Base-by-base conservation (phyloP, 805 yeast species). In the Metschnikowia reukaufii region DNA sequence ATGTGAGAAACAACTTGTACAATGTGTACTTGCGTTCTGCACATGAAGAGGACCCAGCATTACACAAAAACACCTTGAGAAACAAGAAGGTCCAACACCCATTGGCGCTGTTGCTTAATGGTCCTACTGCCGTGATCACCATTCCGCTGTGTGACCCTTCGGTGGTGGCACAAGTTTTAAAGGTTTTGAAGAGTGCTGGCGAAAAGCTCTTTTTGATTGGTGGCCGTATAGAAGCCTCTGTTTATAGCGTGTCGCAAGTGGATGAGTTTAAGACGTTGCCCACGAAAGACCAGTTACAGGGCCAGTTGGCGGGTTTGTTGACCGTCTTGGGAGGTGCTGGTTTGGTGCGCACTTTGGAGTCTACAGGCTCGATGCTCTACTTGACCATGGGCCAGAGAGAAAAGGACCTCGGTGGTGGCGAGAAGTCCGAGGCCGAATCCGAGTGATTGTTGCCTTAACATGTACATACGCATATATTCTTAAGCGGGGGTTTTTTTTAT, bases 261-360 rank as follows among this genome's bases (percentile, higher is more conserved):
- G 72, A 78, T 36, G 57, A 73, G 52, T 86, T 88, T 73, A 86
- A 88, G 70, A 81, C 78, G 31, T 76, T 94, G 60, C 94, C 96
- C 36, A 67, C 82, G 4, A 73, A 83, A 61, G 81, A 78, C 36
- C 82, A 83, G 55, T 71, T 92, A 56, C 94, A 88, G 48, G 81
- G 86, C 8, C 87, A 91, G 75, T 78, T 94, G 56, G 84, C 86
- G 10, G 96, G 96, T 9, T 73, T 88, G 46, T 79, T 92, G 61
- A 83, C 91, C n/a, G 69, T 86, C 47, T 74, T 88, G 53, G 88
- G 96, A 48, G 98, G 97, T 61, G 91, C 88, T 37, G 96, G 96
- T 9, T 76, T 92, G 62, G 95, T 86, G 10, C 80, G 79, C 68
- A 88, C 96, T 15, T 76, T 92, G 61, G 84, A 86, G 67, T 64